These are phyloP conservation scores for Aphanocladium album DNA, from an alignment of 2,329 filamentous ascomycete genomes.

Conservation along the genomic window DNA sequence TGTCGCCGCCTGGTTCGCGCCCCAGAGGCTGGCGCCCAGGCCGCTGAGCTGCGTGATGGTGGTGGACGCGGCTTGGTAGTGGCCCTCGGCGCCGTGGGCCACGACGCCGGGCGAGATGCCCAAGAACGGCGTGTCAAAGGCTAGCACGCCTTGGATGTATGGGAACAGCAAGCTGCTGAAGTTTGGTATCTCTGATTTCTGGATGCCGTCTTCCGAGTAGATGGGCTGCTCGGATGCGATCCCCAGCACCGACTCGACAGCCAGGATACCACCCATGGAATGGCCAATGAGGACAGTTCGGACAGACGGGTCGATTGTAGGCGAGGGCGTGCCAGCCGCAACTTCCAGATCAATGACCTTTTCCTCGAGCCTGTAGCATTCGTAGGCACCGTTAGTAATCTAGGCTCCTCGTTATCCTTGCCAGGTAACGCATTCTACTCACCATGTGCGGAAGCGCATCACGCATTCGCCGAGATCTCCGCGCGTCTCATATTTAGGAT, in stretches of 20 bases:
- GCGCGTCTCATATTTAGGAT: conserved; percentile 77
- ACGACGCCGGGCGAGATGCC: conserved; percentile 77
- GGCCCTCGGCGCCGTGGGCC: conserved; percentile 80
- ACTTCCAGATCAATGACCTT: conserved; percentile 95
- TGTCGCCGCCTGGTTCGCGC: conserved; percentile 34
- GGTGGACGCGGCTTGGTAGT: conserved; percentile 69
- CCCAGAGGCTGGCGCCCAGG: conserved; percentile 65
- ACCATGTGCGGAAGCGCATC: conserved; percentile 70
- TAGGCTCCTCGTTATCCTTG: too few relatives aligned
- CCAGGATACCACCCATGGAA: conserved; percentile 91
- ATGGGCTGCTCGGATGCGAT: conserved; percentile 56
- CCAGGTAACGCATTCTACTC: conserved; percentile 19
- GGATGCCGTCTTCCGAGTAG: conserved; percentile 39
- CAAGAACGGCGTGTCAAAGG: conserved; percentile 91
- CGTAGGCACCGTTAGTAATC: too few relatives aligned
- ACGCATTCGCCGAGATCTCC: conserved; percentile 71
- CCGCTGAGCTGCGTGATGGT: conserved; percentile 63
- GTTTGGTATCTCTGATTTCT: conserved; percentile 28
- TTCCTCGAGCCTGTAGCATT: conserved; percentile 65
- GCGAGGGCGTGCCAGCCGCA: conserved; percentile 69
- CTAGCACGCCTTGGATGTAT: conserved; percentile 82
- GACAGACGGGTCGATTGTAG: conserved; percentile 81
- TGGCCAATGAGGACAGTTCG: conserved; percentile 79
- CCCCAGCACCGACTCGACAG: conserved; percentile 77
- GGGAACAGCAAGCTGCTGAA: conserved; percentile 80